Conservation (phyloP, 441 rosid genomes). For the Rhodomyrtus psidioides region DNA sequence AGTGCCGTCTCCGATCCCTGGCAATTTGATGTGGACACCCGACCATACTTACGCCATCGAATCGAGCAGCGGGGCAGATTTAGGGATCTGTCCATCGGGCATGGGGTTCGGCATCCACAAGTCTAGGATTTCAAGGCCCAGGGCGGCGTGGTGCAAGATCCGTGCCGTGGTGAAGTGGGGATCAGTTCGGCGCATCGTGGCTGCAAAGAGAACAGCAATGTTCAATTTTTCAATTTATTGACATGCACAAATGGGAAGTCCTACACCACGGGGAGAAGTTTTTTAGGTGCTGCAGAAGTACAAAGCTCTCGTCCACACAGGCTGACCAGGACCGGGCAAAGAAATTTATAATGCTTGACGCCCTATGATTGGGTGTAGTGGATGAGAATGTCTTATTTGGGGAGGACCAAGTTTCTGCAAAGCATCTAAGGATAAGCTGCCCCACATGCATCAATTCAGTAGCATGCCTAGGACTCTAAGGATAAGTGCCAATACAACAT, state of each 20-base stretch:
- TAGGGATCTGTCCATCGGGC: slow-evolving; percentile 15
- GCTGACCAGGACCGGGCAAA: not conserved
- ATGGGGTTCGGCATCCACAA: slow-evolving; percentile 9
- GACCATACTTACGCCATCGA: not conserved
- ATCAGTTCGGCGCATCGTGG: slow-evolving; percentile 15
- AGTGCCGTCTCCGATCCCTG: slow-evolving; percentile 12
- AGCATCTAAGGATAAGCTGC: not conserved
- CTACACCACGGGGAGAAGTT: not conserved
- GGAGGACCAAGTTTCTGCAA: not conserved
- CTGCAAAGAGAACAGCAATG: slow-evolving; percentile 19
- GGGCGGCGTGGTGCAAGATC: slow-evolving; percentile 56
- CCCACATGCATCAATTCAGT: not conserved
- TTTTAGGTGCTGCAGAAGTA: not conserved
- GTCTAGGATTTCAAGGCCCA: slow-evolving; percentile 23
- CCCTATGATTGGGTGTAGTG: not conserved
- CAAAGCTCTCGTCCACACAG: not conserved
- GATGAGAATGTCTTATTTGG: not conserved
- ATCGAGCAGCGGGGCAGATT: not conserved
- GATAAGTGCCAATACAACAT: not conserved
- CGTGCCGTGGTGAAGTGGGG: slow-evolving; percentile 38
- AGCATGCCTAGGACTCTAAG: not conserved
- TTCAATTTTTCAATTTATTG: not conserved
- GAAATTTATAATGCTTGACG: not conserved
- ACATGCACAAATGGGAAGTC: not conserved
- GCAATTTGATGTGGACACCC: slow-evolving; percentile 6